phyloP scores from a whole-genome alignment of 164 flowering plant genomes.

The Dillenia suffruticosa region DNA sequence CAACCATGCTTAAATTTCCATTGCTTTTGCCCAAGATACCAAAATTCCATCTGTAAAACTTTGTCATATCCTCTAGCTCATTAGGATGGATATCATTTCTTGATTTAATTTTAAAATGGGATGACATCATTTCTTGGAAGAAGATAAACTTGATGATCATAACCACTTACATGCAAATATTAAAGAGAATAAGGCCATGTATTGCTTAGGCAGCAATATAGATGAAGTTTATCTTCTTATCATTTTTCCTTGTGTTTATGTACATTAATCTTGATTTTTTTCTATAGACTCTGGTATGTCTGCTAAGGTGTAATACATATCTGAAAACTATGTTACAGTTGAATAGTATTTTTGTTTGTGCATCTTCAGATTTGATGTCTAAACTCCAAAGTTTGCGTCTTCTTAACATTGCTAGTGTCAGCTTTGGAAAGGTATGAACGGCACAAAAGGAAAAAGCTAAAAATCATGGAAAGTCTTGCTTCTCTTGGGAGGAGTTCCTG shows the following conservation, averaged over 20 bases:
- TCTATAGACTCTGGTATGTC: conserved; percentile 70
- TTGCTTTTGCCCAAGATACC: conserved; percentile 81
- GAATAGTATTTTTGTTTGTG: too few relatives aligned
- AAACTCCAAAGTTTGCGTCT: background rate
- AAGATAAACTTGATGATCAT: too few relatives aligned
- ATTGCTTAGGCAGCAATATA: too few relatives aligned
- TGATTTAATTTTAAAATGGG: too few relatives aligned
- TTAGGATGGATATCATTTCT: too few relatives aligned
- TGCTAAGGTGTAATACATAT: conserved; percentile 48
- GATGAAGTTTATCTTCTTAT: too few relatives aligned
- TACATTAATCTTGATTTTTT: background rate
- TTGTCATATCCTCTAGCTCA: too few relatives aligned
- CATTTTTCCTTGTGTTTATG: background rate
- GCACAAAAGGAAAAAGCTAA: conserved; percentile 58
- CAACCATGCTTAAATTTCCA: conserved; percentile 90
- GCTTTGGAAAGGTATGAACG: conserved; percentile 39
- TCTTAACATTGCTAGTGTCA: conserved; percentile 66
- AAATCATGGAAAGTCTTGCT: conserved; percentile 64
- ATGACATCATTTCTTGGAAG: too few relatives aligned
- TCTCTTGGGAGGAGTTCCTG: conserved; percentile 78
- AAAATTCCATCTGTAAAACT: conserved; percentile 63
- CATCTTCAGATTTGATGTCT: too few relatives aligned
- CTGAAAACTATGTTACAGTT: conserved; percentile 57
- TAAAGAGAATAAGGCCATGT: too few relatives aligned
- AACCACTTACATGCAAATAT: too few relatives aligned